Evolutionary conservation across 306 rosid genomes (phyloP), one percentile per base, ranked within the genome.

Genomic region (Cyclanthera cordifolia): DNA sequence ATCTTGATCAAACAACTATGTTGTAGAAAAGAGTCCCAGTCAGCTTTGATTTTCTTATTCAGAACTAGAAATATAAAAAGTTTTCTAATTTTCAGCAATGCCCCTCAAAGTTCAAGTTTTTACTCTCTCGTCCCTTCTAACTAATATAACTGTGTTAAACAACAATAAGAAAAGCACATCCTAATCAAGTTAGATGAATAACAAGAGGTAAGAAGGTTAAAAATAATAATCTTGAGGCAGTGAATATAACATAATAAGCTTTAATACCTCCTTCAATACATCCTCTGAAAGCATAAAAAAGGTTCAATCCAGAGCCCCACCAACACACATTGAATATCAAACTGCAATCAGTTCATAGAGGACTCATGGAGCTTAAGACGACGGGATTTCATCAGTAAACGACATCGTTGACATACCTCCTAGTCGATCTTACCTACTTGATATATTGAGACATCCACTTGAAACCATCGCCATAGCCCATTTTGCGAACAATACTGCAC

Each of bases 401-500:
- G 14, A 15, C 45, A 65, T 21, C 21, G 8, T 65, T 21, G 53
- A 1, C 53, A 61, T 61, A 61, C 50, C 49, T 21, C 50, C 49
- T 21, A 10, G 16, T 37, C 0, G 10, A 39, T 64, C 12, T 41
- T 14, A 39, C 54, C 71, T 79, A 79, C 74, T 75, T 79, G 53
- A 79, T 79, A 60, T 79, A 75, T 25, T 75, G 83, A 32, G 79
- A 79, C 27, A 75, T 37, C 83, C 83, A 79, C 73, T 79, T 79
- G 76, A 79, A 79, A 34, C 83, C 83, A 12, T 79, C 82, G 1
- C 82, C 82, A 1, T 75, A 79, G 11, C 82, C 82, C 82, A 79
- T 79, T 75, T 79, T 79, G 17, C 82, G 76, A 15, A 79, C 82
- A 34, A 79, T 79, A 16, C 82, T 79, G 77, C 82, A 79, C 82